These are phyloP conservation scores for Aspergillus leporis DNA, from an alignment of 495 filamentous ascomycete species.

Conservation along the genomic window DNA sequence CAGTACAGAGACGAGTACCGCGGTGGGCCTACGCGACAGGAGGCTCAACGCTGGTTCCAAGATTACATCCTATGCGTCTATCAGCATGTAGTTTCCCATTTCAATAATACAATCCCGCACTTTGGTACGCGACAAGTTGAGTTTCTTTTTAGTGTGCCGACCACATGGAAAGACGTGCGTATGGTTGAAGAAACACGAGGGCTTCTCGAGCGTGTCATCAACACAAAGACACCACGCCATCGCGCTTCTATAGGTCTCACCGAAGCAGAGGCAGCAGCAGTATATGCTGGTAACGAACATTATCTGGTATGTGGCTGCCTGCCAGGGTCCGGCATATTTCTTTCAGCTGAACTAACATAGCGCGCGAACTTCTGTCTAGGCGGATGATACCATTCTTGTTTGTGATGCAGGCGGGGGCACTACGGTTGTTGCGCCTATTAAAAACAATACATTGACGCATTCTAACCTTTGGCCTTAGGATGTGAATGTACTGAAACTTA, in stretches of 20 bases:
- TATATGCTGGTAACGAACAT: constrained; percentile 48
- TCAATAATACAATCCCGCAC: constrained; percentile 39
- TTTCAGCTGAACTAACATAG: background rate
- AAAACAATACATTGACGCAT: background rate
- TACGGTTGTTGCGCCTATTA: constrained; percentile 30
- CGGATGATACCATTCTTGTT: constrained; percentile 49
- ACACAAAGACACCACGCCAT: constrained; percentile 47
- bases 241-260: constrained; percentile 61
- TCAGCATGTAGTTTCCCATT: constrained; percentile 50
- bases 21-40: constrained; percentile 33
- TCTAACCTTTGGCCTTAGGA: constrained; percentile 27
- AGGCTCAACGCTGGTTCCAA: constrained; percentile 55
- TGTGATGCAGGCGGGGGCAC: constrained; percentile 60
- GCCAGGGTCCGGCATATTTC: background rate
- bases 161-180: constrained; percentile 61
- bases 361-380: constrained; percentile 19
- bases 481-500: constrained; percentile 38
- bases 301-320: constrained; percentile 22
- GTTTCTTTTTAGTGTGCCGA: constrained; percentile 68
- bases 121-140: constrained; percentile 55
- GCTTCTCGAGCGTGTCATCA: constrained; percentile 52
- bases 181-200: constrained; percentile 57
- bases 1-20: constrained; percentile 37
- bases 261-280: constrained; percentile 68
- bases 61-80: constrained; percentile 59